Evolutionary conservation across 306 rosid genomes (phyloP), one percentile per base, ranked within the genome.

Genomic region (Cyclanthera cordifolia): DNA sequence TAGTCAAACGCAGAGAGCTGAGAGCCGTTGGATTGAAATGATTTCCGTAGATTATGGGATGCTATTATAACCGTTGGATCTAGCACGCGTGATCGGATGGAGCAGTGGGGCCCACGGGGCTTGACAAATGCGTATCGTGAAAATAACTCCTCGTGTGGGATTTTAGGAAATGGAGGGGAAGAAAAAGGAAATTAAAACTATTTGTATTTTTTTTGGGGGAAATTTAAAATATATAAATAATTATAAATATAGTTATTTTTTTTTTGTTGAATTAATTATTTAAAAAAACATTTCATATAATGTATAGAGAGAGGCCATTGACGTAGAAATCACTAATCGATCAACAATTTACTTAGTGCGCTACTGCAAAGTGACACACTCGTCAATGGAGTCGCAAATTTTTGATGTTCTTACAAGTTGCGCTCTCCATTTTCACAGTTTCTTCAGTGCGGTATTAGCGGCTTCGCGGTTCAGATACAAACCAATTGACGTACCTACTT

Each of bases 11-110:
- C 61, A 73, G 87, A 73, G 56, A 71, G 73, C 51, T 43, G 72
- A n/a, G 77, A 82, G 76, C 89, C 96, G 93, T 92, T 79, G 82
- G 96, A 92, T 92, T 10, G 41, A 80, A 87, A 84, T 82, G 93
- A 80, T 72, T 76, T 89, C 90, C 90, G 96, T 80, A 70, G 74
- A 77, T 80, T 67, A 72, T 91, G 89, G 89, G 90, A 73, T 64
- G 76, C 21, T 71, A 79, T 54, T 25, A 3, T 12, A 64, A 50
- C 88, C 98, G 89, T 87, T 39, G 70, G 96, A 89, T 92, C 53
- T 52, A 76, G 89, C 98, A 85, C 96, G 98, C 96, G 98, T 88
- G 97, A 59, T 28, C 45, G 79, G 71, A 73, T 74, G 55, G 71
- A 71, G 27, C 53, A 61, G 81, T 85, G 86, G 91, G 88, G 19